Conservation (phyloP, 257 asterid genomes). For the Pogostemon cablin region DNA sequence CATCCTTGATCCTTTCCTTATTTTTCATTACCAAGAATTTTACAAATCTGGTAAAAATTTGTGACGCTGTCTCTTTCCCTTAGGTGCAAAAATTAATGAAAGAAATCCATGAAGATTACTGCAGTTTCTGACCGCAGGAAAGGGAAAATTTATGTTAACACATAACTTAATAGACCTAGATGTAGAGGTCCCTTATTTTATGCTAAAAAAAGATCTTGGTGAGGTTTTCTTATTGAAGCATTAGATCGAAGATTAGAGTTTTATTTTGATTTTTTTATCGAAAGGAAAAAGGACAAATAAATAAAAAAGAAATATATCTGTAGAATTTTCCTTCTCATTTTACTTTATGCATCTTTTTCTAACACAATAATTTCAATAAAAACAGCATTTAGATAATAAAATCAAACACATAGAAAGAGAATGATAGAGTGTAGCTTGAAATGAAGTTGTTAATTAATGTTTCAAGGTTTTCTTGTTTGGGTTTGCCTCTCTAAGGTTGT, state of each 20-base stretch:
- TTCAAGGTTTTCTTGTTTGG: conserved; percentile 9
- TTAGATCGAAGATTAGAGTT: conserved; percentile 29
- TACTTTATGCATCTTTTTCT: background rate
- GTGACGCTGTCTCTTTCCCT: conserved; percentile 51
- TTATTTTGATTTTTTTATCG: background rate
- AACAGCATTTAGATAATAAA: conserved; percentile 86
- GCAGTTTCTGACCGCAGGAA: conserved; percentile 43
- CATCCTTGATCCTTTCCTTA: conserved; percentile 41
- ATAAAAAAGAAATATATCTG: too few species aligned
- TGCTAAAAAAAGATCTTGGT: conserved; percentile 25
- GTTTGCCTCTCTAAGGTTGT: background rate
- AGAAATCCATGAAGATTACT: conserved; percentile 38
- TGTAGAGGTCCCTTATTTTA: conserved; percentile 37
- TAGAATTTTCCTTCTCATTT: background rate
- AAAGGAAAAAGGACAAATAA: too few species aligned
- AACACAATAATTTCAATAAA: conserved; percentile 5
- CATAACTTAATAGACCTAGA: conserved; percentile 41
- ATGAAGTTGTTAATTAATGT: conserved; percentile 54
- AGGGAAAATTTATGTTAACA: conserved; percentile 34
- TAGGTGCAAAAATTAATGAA: conserved; percentile 57
- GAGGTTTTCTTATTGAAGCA: conserved; percentile 34
- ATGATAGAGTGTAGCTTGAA: conserved; percentile 90
- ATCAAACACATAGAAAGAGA: conserved; percentile 93
- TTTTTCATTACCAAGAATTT: conserved; percentile 23
- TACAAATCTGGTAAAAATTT: conserved; percentile 60